Base-by-base conservation (phyloP, 2,329 filamentous ascomycete species). In the Botrytis tulipae region DNA sequence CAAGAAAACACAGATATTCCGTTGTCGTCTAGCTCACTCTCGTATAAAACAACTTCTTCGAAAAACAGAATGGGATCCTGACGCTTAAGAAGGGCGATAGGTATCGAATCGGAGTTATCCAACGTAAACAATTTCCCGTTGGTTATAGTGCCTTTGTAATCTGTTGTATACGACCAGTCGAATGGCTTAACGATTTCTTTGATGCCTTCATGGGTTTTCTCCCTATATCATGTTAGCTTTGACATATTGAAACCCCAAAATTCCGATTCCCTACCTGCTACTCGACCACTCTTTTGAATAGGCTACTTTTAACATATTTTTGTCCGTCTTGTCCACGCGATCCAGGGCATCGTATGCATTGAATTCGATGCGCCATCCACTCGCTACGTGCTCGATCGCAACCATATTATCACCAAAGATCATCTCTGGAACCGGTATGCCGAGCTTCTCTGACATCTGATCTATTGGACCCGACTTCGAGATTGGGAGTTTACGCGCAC, bases 1-100 rank as follows among this genome's bases (percentile, higher is more conserved):
- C 92, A 94, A 75, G 91, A 97, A 74, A 97, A 86, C 81, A 98
- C 88, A 44, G 94, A 93, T 78, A 98, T 96, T 75, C 96, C 96
- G 81, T 99, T 99, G 83, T 99, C 96, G 75, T 97, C 96, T 65
- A 99, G 88, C 85, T 99, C 96, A 84, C 97, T 97, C 84, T 99
- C 96, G 82, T 97, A 99, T 66, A 99, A 87, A 78, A 98, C 90
- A 57, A 99, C 94, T 79, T 98, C 94, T 84, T 98, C 95, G 81
- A 97, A 97, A 86, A 98, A 98, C 8, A 97, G 84, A 77, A 99
- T 99, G 0, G 96, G 96, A 81, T 99, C 96, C 22, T 93, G 92
- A 46, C 93, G 89, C 82, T 92, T 94, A 69, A 99, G 88, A 60
- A 98, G 87, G 78, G 95, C 93, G 73, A 97, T 87, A 7, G 96